Base-by-base conservation (phyloP, 345 rosid species). In the Erodium maritimum region DNA sequence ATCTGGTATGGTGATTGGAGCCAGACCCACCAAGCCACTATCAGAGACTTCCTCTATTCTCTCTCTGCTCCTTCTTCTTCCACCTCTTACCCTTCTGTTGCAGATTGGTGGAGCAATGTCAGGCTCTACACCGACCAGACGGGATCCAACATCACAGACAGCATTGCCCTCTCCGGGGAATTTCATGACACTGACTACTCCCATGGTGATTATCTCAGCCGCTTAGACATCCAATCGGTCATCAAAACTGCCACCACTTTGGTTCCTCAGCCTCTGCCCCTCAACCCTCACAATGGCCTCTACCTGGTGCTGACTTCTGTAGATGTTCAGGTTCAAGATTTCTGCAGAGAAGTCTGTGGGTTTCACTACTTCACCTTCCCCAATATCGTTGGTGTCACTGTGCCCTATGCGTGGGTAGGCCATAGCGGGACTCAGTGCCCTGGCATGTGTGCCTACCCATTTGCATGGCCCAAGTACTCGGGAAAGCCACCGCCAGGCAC, bases 291-390 rank as follows among this genome's bases (percentile, higher is more conserved):
- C 52, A 73, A 69, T 48, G 91, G 91, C 0, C 70, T 76, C 29
- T 80, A 82, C 71, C 54, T 82, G 7, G 75, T 82, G 18, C 68
- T 85, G 21, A 78, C 82, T 46, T 78, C 88, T 1, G 55, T 52
- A 42, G 88, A 80, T 52, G 84, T 85, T 52, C 69, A 54, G 24
- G 88, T 85, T 19, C 86, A 85, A 55, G 91, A 85, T 14, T 85
- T 85, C 65, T 82, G 88, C 61, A 66, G 88, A 21, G 87, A 75
- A 3, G 88, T 77, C 5, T 80, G 84, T 45, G 88, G 88, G 3
- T 80, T 85, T 60, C 91, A 82, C 66, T 85, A 82, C 71, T 80
- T 80, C 75, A 80, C 88, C 21, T 85, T 85, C 67, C 79, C 86
- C 6, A 55, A 10, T 24, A 63, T 73, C 21, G 82, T 80, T 19